Evolutionary conservation across 208 protist genomes (phyloP), one percentile per base, ranked within the genome.

Genomic region (Porcisia deanei): DNA sequence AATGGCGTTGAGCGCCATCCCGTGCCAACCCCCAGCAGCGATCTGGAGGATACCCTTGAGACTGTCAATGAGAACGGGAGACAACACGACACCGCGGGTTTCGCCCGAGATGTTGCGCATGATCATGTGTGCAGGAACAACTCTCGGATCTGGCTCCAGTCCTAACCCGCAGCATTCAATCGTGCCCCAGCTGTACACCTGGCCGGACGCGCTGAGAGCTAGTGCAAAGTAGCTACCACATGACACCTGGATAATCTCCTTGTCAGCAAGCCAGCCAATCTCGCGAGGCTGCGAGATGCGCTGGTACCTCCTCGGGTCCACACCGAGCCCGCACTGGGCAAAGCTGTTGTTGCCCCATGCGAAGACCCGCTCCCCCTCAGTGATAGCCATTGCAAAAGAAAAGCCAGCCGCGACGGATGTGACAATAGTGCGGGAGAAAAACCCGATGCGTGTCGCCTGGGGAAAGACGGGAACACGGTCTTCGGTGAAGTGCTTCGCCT

Each of bases 321-420:
- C 72, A 68, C 90, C 92, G 81, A 94, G 76, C 64, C 89, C 92
- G 78, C 89, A 90, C 82, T 96, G 92, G 49, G 81, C 88, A 73
- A 91, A 89, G 74, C 82, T 90, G 78, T 96, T 96, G 83, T 88
- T 96, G 73, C 92, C 92, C 90, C 92, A 96, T 37, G 86, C 63
- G 65, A 87, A 96, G 57, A 96, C 87, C 22, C 88, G 86, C 66
- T 96, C 86, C 66, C 84, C 80, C 69, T 94, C 88, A n/a, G 78
- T 86, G 65, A 96, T 83, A 45, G 87, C 88, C 67, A 91, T 80
- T 12, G 87, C 72, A 67, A 91, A 91, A 52, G 82, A 80, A 71
- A 85, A 91, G 66, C 87, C 87, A 8, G 87, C 87, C 34, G 87
- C 85, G 57, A 89, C 85, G 70, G 82, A 80, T 6, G 85, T 80